phyloP scores from a whole-genome alignment of 805 yeast species.

The Hanseniaspora guilliermondii region DNA sequence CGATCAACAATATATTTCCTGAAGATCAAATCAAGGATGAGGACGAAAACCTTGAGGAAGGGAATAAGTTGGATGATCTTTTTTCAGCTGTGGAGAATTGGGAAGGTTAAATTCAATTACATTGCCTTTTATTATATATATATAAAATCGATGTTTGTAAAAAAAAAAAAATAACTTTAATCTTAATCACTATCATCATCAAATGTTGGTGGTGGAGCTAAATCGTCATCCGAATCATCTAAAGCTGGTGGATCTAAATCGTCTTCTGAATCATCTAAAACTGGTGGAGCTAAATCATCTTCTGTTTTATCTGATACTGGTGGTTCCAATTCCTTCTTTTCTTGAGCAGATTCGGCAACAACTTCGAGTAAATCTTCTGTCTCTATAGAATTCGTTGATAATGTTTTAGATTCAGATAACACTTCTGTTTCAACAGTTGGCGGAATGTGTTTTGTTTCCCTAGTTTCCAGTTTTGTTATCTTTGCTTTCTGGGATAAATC shows the following conservation, averaged over 20 bases:
- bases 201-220: neutral
- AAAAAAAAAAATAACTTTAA: neutral
- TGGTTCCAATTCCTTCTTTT: neutral
- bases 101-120: slow-evolving; percentile 2
- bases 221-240: neutral
- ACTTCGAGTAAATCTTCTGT: too few species aligned
- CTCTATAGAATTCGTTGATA: too few species aligned
- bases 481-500: neutral
- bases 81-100: slow-evolving; percentile 5
- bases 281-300: neutral
- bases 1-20: slow-evolving; percentile 32
- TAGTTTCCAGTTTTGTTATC: neutral
- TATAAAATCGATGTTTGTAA: too few species aligned
- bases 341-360: neutral
- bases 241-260: neutral
- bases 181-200: neutral
- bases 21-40: slow-evolving; percentile 55
- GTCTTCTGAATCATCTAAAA: neutral
- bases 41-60: slow-evolving; percentile 27
- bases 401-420: neutral
- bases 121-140: neutral
- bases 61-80: neutral
- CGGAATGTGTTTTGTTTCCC: neutral
- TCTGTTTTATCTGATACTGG: neutral
- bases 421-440: neutral